phyloP scores from a whole-genome alignment of 352 stramenopile genomes.

The Thraustochytrium striatum region DNA sequence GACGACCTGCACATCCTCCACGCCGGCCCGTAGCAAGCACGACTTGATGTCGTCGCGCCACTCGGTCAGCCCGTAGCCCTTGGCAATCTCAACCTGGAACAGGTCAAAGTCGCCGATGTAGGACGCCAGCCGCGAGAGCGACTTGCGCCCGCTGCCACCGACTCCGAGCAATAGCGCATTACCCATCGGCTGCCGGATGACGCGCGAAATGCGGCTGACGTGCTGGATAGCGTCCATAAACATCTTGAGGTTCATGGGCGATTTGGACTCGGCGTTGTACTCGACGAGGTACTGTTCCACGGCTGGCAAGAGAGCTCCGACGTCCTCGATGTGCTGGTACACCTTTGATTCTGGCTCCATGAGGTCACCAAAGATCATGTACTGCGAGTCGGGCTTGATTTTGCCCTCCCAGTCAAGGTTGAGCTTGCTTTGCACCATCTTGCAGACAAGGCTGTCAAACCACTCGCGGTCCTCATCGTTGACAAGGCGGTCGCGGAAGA shows the following conservation, averaged over 20 bases:
- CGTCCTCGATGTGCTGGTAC: constrained; percentile 81
- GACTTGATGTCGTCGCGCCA: constrained; percentile 88
- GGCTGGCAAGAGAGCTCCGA: constrained; percentile 71
- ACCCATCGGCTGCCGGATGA: constrained; percentile 61
- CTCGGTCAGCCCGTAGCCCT: constrained; percentile 82
- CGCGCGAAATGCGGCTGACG: constrained; percentile 52
- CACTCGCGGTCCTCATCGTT: constrained; percentile 75
- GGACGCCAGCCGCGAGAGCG: constrained; percentile 75
- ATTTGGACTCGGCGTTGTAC: constrained; percentile 58
- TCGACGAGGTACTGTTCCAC: constrained; percentile 78
- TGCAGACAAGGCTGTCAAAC: constrained; percentile 58
- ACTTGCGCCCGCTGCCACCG: constrained; percentile 82
- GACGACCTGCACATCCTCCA: constrained; percentile 83
- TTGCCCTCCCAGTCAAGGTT: constrained; percentile 54
- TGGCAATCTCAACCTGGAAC: constrained; percentile 88
- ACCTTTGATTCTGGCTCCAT: constrained; percentile 78
- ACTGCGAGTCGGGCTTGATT: constrained; percentile 62
- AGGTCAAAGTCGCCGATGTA: constrained; percentile 86
- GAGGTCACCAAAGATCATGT: constrained; percentile 78
- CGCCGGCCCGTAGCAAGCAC: constrained; percentile 76
- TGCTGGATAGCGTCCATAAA: constrained; percentile 56
- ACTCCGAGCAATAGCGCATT: constrained; percentile 87
- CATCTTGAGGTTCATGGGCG: constrained; percentile 55
- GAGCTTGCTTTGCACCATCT: constrained; percentile 52
- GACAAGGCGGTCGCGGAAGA: constrained; percentile 90